Evolutionary conservation across 1,284 basidiomycete species (phyloP).

Genomic region (Boletus smithii): DNA sequence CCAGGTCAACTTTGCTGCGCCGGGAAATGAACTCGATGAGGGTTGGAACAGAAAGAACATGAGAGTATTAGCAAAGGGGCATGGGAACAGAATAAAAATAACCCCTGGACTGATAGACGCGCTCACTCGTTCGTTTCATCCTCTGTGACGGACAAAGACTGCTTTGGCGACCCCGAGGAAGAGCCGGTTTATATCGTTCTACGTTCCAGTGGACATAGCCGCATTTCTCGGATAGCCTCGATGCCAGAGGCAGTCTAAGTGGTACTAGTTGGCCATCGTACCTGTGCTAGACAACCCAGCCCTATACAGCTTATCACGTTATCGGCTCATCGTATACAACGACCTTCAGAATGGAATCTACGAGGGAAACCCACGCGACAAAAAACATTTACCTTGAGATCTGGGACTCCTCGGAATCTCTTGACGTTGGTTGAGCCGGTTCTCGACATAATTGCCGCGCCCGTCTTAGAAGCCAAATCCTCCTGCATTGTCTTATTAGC

Average conservation of each 20-base stretch:
- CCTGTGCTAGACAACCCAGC: not conserved
- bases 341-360: not conserved
- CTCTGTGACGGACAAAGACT: not conserved
- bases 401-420: not conserved
- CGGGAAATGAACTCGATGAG: not conserved
- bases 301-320: conserved; percentile 1
- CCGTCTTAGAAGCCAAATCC: not conserved
- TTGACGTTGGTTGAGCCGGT: not conserved
- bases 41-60: not conserved
- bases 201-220: conserved; percentile 16
- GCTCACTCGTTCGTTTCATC: not conserved
- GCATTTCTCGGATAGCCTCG: not conserved
- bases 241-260: not conserved
- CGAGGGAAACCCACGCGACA: no score
- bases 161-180: not conserved
- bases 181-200: conserved; percentile 9
- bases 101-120: not conserved
- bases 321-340: not conserved
- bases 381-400: not conserved
- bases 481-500: not conserved
- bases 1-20: not conserved
- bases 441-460: no score
- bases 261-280: not conserved
- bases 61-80: not conserved
- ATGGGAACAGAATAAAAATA: conserved; percentile 7